Conservation (phyloP, 2,329 filamentous ascomycete genomes). For the Stagonosporopsis cucurbitacearum region DNA sequence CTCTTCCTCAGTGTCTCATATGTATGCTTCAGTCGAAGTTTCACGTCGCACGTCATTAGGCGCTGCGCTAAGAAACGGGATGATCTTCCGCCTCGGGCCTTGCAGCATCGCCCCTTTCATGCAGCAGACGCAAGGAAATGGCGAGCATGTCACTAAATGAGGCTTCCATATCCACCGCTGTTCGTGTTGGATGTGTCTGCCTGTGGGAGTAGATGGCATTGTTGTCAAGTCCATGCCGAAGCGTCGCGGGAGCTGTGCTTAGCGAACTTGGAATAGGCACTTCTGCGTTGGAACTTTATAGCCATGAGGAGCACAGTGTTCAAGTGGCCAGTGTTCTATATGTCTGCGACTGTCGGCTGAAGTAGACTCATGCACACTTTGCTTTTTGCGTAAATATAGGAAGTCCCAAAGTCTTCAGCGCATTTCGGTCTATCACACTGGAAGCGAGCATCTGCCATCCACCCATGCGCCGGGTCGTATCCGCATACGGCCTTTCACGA, state of each 20-base stretch:
- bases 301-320: background rate
- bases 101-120: slow-evolving; percentile 15
- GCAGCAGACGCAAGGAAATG: slow-evolving; percentile 1
- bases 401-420: background rate
- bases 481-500: background rate
- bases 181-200: background rate
- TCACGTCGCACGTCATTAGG: slow-evolving; percentile 34
- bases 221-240: no score
- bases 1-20: slow-evolving; percentile 17
- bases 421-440: background rate
- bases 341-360: background rate
- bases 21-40: slow-evolving; percentile 30
- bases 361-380: background rate
- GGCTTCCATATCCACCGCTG: background rate
- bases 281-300: background rate
- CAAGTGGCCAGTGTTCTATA: background rate
- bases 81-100: slow-evolving; percentile 25
- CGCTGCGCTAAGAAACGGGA: slow-evolving; percentile 24
- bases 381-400: no score
- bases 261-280: background rate
- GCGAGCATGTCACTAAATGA: background rate
- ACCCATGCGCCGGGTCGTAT: background rate
- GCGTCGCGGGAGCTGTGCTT: background rate
- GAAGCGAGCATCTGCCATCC: background rate
- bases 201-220: background rate